phyloP scores from a whole-genome alignment of 306 rosid species.

The Corylus americana region DNA sequence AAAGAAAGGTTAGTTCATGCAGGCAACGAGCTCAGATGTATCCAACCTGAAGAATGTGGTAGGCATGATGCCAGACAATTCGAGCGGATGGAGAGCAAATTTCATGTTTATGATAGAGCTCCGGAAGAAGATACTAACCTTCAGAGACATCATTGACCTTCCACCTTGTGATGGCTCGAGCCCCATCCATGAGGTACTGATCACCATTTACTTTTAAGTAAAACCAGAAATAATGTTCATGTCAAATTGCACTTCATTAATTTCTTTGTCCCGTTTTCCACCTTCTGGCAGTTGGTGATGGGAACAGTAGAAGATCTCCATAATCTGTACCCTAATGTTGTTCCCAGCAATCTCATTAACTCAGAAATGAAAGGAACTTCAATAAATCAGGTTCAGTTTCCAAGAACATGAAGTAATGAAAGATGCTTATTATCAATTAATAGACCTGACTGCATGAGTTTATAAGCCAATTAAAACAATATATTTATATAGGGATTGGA shows the following conservation, averaged over 20 bases:
- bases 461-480: background rate
- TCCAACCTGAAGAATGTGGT: background rate
- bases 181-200: constrained; percentile 29
- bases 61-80: background rate
- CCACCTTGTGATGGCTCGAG: constrained; percentile 35
- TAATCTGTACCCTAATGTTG: constrained; percentile 39
- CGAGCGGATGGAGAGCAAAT: constrained; percentile 18
- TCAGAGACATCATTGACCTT: constrained; percentile 38
- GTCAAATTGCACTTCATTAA: constrained; percentile 2
- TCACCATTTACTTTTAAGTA: background rate
- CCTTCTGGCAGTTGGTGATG: constrained; percentile 29
- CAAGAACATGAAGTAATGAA: background rate
- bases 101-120: constrained; percentile 29
- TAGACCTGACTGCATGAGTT: background rate
- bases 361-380: constrained; percentile 19
- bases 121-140: constrained; percentile 28
- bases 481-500: constrained; percentile 25
- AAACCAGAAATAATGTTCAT: background rate
- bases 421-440: background rate
- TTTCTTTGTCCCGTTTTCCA: background rate
- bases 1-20: background rate
- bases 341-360: constrained; percentile 3
- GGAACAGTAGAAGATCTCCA: constrained; percentile 44
- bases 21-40: constrained; percentile 19
- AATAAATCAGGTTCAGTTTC: constrained; percentile 30